Evolutionary conservation across 345 rosid species (phyloP).

Genomic region (Eucalyptus sideroxylon): DNA sequence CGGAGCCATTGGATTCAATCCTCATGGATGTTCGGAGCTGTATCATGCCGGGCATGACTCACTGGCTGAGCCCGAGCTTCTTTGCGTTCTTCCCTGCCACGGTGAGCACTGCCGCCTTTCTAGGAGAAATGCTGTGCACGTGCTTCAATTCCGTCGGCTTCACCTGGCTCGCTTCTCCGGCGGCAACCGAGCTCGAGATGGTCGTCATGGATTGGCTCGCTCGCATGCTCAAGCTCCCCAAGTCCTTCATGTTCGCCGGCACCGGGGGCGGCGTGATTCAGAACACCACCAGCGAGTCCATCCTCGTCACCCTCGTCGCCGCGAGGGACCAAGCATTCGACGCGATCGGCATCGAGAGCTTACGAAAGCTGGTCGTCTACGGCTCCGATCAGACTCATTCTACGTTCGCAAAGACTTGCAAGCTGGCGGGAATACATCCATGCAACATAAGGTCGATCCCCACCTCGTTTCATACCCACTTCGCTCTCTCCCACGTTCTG

Average conservation of each 20-base stretch:
- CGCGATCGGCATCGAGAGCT: not conserved
- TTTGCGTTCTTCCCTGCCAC: slow-evolving; percentile 30
- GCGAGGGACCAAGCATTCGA: slow-evolving; percentile 12
- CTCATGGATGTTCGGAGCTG: slow-evolving; percentile 9
- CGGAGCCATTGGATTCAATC: slow-evolving; percentile 12
- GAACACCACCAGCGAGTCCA: slow-evolving; percentile 17
- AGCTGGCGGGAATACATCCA: slow-evolving; percentile 16
- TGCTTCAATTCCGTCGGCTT: slow-evolving; percentile 28
- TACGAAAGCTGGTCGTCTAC: slow-evolving; percentile 17
- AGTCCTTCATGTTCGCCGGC: slow-evolving; percentile 16
- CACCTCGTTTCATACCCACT: not conserved
- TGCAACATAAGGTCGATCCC: slow-evolving; percentile 2
- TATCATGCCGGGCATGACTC: slow-evolving; percentile 34
- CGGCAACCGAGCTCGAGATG: slow-evolving; percentile 31
- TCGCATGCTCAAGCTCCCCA: slow-evolving; percentile 17
- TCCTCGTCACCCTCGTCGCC: slow-evolving; percentile 22
- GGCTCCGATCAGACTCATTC: slow-evolving; percentile 33
- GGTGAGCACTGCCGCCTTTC: slow-evolving; percentile 8
- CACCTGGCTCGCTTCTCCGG: slow-evolving; percentile 28
- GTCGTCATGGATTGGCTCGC: slow-evolving; percentile 36
- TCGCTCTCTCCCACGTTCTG: slow-evolving; percentile 6
- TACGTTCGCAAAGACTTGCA: slow-evolving; percentile 14
- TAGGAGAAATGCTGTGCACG: slow-evolving; percentile 31
- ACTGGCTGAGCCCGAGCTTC: slow-evolving; percentile 36
- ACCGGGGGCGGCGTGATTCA: slow-evolving; percentile 29